A percentile compares a stretch with the other conserved stretches of the same genome.
Evolutionary conservation across 148 eudicot species (phyloP).

Genomic region (Spergularia bocconei): DNA sequence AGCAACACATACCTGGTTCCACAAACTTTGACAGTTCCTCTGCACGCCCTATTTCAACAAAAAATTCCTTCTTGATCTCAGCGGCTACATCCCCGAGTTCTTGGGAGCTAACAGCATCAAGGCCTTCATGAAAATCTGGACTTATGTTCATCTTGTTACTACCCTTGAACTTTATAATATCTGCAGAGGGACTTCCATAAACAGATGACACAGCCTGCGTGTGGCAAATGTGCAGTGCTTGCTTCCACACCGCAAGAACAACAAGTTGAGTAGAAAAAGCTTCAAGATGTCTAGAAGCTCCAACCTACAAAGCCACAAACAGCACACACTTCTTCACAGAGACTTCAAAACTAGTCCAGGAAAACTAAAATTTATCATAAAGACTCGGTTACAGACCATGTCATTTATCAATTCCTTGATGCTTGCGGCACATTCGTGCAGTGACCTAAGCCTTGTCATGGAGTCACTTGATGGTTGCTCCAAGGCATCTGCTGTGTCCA

Average conservation of each 20-base stretch:
- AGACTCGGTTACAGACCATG: constrained; percentile 44
- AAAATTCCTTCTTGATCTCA: constrained; percentile 69
- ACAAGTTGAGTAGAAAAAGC: constrained; percentile 97
- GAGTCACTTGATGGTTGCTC: constrained; percentile 71
- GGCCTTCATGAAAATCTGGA: constrained; percentile 39
- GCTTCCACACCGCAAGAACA: constrained; percentile 90
- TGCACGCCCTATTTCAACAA: constrained; percentile 71
- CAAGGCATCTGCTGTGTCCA: constrained; percentile 45
- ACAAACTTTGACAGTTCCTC: constrained; percentile 71
- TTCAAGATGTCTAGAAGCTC: constrained; percentile 59
- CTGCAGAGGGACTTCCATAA: constrained; percentile 64
- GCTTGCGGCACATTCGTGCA: constrained; percentile 64
- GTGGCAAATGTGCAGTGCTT: constrained; percentile 81
- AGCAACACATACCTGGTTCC: constrained; percentile 56
- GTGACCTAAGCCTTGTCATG: constrained; percentile 65
- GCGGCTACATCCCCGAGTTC: constrained; percentile 53
- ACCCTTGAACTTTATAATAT: constrained; percentile 34
- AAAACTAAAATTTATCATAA: constrained; percentile 1
- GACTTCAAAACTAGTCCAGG: not conserved
- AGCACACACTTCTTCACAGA: constrained; percentile 8
- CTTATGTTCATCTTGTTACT: constrained; percentile 38
- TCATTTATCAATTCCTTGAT: constrained; percentile 72
- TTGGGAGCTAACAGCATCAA: constrained; percentile 35
- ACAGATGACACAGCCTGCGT: constrained; percentile 73
- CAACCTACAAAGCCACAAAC: constrained; percentile 43